A percentile compares a stretch with the other conserved stretches of the same genome.
Conservation (phyloP, 1,284 basidiomycete species). For the Malassezia dermatis region DNA sequence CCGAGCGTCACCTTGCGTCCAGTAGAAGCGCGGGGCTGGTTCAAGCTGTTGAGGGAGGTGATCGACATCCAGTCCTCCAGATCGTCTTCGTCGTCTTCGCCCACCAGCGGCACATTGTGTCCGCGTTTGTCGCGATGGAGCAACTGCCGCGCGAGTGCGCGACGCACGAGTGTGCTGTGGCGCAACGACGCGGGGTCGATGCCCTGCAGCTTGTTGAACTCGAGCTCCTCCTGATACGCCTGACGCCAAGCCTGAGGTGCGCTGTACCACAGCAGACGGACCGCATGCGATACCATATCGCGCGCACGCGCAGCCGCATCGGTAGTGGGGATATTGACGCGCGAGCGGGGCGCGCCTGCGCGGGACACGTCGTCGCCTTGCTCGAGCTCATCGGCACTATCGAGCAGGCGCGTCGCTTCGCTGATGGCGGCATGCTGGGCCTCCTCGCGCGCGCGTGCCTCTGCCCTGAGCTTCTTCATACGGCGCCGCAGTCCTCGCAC, state of each 20-base stretch:
- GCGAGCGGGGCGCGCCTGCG: background rate
- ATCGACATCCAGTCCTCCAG: slow-evolving; percentile 20
- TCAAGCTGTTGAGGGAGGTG: slow-evolving; percentile 20
- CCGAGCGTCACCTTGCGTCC: slow-evolving; percentile 27
- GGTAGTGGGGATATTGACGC: background rate
- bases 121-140: slow-evolving; percentile 35
- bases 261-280: slow-evolving; percentile 37
- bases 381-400: slow-evolving; percentile 13
- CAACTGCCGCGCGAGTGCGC: slow-evolving; percentile 31
- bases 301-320: slow-evolving; percentile 36
- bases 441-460: slow-evolving; percentile 21
- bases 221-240: slow-evolving; percentile 14
- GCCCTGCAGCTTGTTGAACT: slow-evolving; percentile 11
- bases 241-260: slow-evolving; percentile 42
- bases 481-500: slow-evolving; percentile 35
- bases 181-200: slow-evolving; percentile 20
- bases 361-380: background rate
- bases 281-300: slow-evolving; percentile 37
- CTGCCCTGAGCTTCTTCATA: slow-evolving; percentile 37
- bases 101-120: slow-evolving; percentile 10
- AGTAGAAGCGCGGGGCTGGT: slow-evolving; percentile 1
- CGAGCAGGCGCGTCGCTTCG: slow-evolving; percentile 10
- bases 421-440: slow-evolving; percentile 12
- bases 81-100: slow-evolving; percentile 16
- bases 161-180: slow-evolving; percentile 26